phyloP scores from a whole-genome alignment of 805 yeast species.

The Ogataea wickerhamii region DNA sequence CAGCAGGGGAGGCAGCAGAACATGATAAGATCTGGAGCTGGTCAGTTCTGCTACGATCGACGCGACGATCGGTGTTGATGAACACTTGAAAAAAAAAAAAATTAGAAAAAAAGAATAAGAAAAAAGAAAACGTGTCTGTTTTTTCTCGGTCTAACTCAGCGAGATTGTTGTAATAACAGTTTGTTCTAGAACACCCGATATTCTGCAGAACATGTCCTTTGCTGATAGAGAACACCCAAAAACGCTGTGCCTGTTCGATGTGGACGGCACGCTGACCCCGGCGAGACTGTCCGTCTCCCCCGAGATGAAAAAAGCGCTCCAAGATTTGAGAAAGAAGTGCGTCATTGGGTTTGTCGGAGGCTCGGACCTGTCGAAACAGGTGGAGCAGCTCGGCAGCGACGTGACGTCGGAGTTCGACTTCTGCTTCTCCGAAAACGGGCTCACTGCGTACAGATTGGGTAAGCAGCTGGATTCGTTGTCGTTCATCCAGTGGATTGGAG shows the following conservation, averaged over 20 bases:
- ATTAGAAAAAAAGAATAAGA: too few relatives aligned
- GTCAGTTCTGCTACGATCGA: too few relatives aligned
- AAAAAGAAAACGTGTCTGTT: too few relatives aligned
- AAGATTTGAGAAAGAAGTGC: constrained; percentile 80
- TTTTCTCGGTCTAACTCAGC: too few relatives aligned
- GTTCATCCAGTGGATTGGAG: constrained; percentile 93
- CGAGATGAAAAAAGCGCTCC: constrained; percentile 72
- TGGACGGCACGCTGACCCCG: constrained; percentile 97
- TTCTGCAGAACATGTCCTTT: too few relatives aligned
- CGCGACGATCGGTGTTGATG: too few relatives aligned
- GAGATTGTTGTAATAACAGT: too few relatives aligned
- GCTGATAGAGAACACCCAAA: constrained; percentile 77
- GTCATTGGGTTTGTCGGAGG: constrained; percentile 99
- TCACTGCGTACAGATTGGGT: constrained; percentile 94
- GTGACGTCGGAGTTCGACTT: constrained; percentile 83
- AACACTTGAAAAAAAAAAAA: too few relatives aligned
- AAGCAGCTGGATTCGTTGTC: constrained; percentile 87
- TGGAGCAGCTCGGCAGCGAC: constrained; percentile 87
- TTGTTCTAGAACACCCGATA: too few relatives aligned
- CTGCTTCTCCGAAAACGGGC: constrained; percentile 96
- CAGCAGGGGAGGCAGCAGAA: too few relatives aligned
- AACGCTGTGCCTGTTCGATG: constrained; percentile 90
- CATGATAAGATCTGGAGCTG: too few relatives aligned
- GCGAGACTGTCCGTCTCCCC: constrained; percentile 72
- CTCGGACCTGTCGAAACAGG: constrained; percentile 88